Base-by-base conservation (phyloP, 73 alveolate species). In the Paramecium octaurelia region DNA sequence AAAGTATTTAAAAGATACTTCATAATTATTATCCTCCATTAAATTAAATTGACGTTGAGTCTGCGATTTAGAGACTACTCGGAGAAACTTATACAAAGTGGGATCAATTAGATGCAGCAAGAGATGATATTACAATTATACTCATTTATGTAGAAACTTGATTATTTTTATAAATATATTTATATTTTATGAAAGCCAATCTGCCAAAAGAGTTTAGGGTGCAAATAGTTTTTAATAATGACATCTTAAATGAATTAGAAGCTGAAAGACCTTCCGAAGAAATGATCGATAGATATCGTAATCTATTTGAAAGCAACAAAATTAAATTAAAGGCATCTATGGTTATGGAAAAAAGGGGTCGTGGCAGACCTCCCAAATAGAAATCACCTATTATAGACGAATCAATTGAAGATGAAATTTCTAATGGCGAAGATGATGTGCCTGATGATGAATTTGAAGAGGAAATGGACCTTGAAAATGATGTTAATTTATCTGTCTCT, bases 261-360 rank as follows among this genome's bases (percentile, higher is more conserved):
- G 91, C 76, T 23, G 91, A 80, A 43, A 80, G 91, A 23, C 91
- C 91, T 9, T 48, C 77, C 1, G 43, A 43, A 24, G 75, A 42
- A 80, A 42, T 80, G 75, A 80, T 80, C 3, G 69, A 75, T 29
- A 38, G 40, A 35, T 42, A 75, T 75, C 8, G 60, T 31, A 42
- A 21, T 21, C n/a, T 38, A 21, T 36, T 75, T 42, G 88, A 35
- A 38, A 38, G 68, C 16, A 80, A 80, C 12, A 80, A 34, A 12
- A 43, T 80, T 36, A 80, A 80, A 35, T 43, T 80, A 20, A 80
- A 80, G 14, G 91, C 76, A 44, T 80, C 91, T 0, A 80, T 80
- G 91, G 48, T 80, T 42, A 40, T 80, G 46, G 91, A 80, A 80
- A 80, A 80, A 80, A 42, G 91, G 21, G 57, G 44, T 21, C 91